Conservation (phyloP, 148 eudicot species). For the Amaranthus hypochondriacus region DNA sequence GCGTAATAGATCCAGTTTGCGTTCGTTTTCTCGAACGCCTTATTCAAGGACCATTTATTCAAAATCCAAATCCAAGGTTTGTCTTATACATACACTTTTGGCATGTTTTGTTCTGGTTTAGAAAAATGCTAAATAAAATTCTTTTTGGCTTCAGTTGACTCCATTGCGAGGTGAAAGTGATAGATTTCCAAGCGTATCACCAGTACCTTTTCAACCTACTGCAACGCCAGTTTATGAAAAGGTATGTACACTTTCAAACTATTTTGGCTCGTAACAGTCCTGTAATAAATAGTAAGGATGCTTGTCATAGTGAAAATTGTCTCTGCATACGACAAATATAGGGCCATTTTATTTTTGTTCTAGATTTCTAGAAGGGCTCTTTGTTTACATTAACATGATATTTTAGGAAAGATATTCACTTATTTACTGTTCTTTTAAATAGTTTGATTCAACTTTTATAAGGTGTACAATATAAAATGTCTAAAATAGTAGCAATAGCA, state of each 20-base stretch:
- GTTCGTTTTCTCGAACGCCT: slow-evolving; percentile 59
- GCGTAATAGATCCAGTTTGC: slow-evolving; percentile 50
- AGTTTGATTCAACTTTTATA: too few relatives aligned
- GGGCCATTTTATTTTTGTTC: neutral
- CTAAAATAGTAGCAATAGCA: neutral
- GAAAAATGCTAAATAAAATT: slow-evolving; percentile 10
- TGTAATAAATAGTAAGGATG: neutral
- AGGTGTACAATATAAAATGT: neutral
- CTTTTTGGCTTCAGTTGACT: slow-evolving; percentile 35
- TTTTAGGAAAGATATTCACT: neutral
- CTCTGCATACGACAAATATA: neutral
- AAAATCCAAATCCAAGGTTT: slow-evolving; percentile 63
- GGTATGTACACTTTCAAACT: slow-evolving; percentile 33
- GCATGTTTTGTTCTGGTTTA: neutral
- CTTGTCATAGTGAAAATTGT: neutral
- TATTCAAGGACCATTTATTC: slow-evolving; percentile 67
- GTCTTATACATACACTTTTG: neutral
- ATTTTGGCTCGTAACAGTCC: neutral
- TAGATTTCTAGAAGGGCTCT: neutral
- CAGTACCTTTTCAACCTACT: slow-evolving; percentile 44
- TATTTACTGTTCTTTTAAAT: neutral
- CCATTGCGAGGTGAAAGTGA: slow-evolving; percentile 44
- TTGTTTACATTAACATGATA: neutral
- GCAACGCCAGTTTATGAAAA: slow-evolving; percentile 49
- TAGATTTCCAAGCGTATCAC: slow-evolving; percentile 29